These are phyloP conservation scores for Onygenales sp. DNA, from an alignment of 2,329 filamentous ascomycete genomes.

Conservation along the genomic window DNA sequence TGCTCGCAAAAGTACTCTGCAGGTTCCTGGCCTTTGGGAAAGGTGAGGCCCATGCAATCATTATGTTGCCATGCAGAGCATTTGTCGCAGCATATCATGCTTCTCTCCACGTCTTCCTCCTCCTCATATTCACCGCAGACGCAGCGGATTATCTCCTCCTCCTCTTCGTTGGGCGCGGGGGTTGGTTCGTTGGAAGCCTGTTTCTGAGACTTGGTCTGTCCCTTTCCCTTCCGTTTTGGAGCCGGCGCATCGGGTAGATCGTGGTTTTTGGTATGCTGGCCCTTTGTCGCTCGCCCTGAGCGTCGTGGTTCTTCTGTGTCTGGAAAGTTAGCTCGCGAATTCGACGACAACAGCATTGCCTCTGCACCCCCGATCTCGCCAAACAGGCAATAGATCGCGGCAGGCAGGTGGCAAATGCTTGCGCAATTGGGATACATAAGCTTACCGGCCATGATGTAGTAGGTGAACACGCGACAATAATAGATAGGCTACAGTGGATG, in stretches of 20 bases:
- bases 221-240: conserved; percentile 39
- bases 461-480: conserved; percentile 14
- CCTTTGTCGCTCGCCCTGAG: conserved; percentile 92
- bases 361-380: conserved; percentile 2
- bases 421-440: conserved; percentile 26
- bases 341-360: conserved; percentile 9
- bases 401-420: background rate
- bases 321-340: conserved; percentile 17
- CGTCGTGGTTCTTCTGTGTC: conserved; percentile 73
- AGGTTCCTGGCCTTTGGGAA: conserved; percentile 63
- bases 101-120: conserved; percentile 74
- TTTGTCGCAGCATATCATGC: conserved; percentile 92
- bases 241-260: conserved; percentile 57
- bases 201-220: conserved; percentile 38
- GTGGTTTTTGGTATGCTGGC: conserved; percentile 82
- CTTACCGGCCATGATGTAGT: conserved; percentile 53
- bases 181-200: conserved; percentile 37
- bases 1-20: conserved; percentile 88
- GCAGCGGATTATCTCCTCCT: conserved; percentile 77
- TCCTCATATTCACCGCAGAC: conserved; percentile 83
- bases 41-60: conserved; percentile 81
- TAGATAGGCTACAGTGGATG: conserved; percentile 29
- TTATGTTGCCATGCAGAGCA: conserved; percentile 97
- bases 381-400: background rate
- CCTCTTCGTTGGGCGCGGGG: conserved; percentile 36